Evolutionary conservation across 371 early-diverging fungal species (phyloP), one percentile per base, ranked within the genome.

Genomic region (Lichtheimia ornata): DNA sequence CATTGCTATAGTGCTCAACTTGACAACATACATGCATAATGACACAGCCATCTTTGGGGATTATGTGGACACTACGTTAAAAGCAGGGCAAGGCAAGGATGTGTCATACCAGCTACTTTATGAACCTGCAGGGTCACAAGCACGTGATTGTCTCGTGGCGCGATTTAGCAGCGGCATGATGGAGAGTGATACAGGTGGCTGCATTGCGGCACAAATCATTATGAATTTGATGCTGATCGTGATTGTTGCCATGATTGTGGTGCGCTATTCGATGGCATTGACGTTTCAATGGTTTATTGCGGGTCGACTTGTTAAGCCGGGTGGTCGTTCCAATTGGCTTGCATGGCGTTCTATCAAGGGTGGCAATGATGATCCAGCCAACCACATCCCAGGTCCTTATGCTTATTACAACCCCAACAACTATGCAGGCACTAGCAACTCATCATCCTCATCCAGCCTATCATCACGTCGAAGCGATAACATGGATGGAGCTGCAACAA

Each of bases 271-370:
- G 0, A 80, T 89, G 65, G 89, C 89, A 1, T 61, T 83, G 0
- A 53, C 81, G 3, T 90, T 88, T 71, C 83, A 83, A 51, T 85
- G 88, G 87, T 71, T 83, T 53, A 76, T 83, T 45, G 61, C 75
- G 4, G 63, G 79, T 50, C 63, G 73, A 30, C 61, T 83, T n/a
- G 82, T 72, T 22, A 81, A 76, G 30, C 81, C 81, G 0, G 81
- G 77, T 25, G 81, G 81, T 2, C 68, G 81, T 17, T 77, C 81
- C 27, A 76, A 76, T 50, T 77, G 77, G 73, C 63, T 81, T 1
- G 77, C 81, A 14, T 81, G 78, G 79, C 74, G 82, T 58, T 81
- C 82, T 0, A 68, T 76, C 35, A 71, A 71, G 35, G 79, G 79
- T 50, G 79, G 79, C 42, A 78, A 78, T 52, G 69, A 74, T 24